Evolutionary conservation across 2,329 filamentous ascomycete genomes (phyloP), one percentile per base, ranked within the genome.

Genomic region (Penicillium olsonii): DNA sequence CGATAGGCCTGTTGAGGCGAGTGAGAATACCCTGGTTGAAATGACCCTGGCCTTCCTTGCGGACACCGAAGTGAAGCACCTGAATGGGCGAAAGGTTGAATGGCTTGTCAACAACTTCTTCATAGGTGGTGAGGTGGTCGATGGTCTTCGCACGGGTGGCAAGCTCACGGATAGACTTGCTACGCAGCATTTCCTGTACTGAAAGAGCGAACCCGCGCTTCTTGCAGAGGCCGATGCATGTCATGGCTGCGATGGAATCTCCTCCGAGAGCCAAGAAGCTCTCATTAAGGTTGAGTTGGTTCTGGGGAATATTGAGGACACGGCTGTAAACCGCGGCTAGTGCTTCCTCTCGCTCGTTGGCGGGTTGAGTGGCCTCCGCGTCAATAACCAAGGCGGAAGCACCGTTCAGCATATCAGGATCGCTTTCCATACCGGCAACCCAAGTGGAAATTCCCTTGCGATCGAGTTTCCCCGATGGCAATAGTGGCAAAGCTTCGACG

Each of bases 211-310:
- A 64, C 1, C 74, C 74, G 29, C 66, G 62, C 56, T 75, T 76
- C 40, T 75, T 75, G 52, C 73, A 78, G 29, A 75, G 67, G 2
- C 72, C 72, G 49, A 76, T 70, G 33, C 76, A 76, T 40, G 75
- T 75, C 72, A 79, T 78, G 0, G 77, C 75, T 34, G 75, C 76
- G 46, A 78, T 78, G 0, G 75, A 78, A 48, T 79, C 76, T 43
- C 76, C 76, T 27, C 76, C 75, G 2, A 78, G 55, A 10, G 67
- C 72, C 4, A 78, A 55, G 52, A 78, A 79, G 35, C 68, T 68
- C 39, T 70, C 61, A 15, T 67, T 54, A 29, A 69, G 20, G 22
- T 63, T 62, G n/a, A 74, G 64, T 11, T 64, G 64, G 12, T 48
- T 54, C 10, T 57, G 48, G 0, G 70, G 67, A 15, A 73, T 62